phyloP scores from a whole-genome alignment of 2,329 filamentous ascomycete genomes.

The Microcera coccophila region DNA sequence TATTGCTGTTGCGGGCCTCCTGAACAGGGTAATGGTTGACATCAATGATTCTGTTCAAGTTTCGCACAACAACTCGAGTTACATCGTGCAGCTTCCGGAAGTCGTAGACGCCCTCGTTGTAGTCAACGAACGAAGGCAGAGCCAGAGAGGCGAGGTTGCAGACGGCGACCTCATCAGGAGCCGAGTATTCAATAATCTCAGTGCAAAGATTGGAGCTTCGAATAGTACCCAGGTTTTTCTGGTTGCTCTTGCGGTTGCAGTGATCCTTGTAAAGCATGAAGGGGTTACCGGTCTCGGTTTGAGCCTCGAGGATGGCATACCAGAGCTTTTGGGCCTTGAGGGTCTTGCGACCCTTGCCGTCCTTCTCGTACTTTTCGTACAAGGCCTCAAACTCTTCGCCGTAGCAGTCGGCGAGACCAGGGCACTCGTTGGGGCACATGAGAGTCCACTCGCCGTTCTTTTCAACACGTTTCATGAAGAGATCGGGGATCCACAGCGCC shows the following conservation, averaged over 20 bases:
- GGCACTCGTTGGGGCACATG: conserved; percentile 96
- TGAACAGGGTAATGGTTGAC: conserved; percentile 97
- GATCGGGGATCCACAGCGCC: conserved; percentile 94
- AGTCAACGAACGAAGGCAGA: conserved; percentile 86
- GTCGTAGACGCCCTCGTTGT: conserved; percentile 79
- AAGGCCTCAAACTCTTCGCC: conserved; percentile 95
- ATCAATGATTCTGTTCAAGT: conserved; percentile 97
- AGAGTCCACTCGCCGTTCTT: conserved; percentile 95
- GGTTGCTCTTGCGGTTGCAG: conserved; percentile 99
- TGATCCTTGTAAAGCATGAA: conserved; percentile 99
- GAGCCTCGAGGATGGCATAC: conserved; percentile 96
- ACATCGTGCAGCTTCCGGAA: conserved; percentile 97
- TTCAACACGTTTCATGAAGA: conserved; percentile 99
- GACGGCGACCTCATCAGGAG: conserved; percentile 96
- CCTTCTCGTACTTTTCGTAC: conserved; percentile 87
- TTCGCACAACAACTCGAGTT: conserved; percentile 84
- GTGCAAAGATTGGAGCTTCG: conserved; percentile 98
- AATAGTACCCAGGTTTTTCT: conserved; percentile 98
- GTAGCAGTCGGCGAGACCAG: conserved; percentile 92
- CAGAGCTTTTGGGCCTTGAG: conserved; percentile 98
- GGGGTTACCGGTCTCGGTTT: conserved; percentile 97
- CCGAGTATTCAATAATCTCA: conserved; percentile 96
- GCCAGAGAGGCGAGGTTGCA: conserved; percentile 96
- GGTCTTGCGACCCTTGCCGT: conserved; percentile 83
- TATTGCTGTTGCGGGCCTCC: conserved; percentile 93